Evolutionary conservation across 345 rosid species (phyloP).

Genomic region (Erysimum cheiranthoides): DNA sequence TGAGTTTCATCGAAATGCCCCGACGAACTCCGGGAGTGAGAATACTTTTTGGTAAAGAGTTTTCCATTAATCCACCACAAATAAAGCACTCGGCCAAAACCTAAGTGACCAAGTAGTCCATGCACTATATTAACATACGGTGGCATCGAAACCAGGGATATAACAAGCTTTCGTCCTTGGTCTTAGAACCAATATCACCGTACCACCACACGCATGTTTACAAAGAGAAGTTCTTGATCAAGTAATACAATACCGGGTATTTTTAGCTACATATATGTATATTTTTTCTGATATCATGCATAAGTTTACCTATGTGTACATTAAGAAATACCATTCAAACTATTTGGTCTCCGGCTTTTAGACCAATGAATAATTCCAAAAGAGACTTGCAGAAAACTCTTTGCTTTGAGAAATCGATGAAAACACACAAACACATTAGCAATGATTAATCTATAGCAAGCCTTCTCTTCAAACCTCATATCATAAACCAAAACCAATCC

Average conservation of each 20-base stretch:
- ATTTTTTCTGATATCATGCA: no score
- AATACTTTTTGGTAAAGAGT: background rate
- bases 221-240: background rate
- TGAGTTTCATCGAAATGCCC: background rate
- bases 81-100: background rate
- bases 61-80: background rate
- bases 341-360: conserved; percentile 17
- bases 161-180: background rate
- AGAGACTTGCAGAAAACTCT: background rate
- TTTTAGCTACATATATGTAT: background rate
- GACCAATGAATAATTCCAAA: conserved; percentile 15
- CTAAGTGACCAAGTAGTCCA: background rate
- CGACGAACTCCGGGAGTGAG: background rate
- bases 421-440: background rate
- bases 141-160: background rate
- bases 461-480: background rate
- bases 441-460: background rate
- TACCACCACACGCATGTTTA: background rate
- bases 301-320: background rate
- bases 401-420: background rate
- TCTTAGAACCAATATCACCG: background rate
- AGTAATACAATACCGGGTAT: background rate
- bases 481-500: conserved; percentile 26
- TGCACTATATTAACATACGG: background rate
- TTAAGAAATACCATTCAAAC: conserved; percentile 18